Evolutionary conservation across 805 yeast genomes (phyloP).

Genomic region (Candida schatavii): DNA sequence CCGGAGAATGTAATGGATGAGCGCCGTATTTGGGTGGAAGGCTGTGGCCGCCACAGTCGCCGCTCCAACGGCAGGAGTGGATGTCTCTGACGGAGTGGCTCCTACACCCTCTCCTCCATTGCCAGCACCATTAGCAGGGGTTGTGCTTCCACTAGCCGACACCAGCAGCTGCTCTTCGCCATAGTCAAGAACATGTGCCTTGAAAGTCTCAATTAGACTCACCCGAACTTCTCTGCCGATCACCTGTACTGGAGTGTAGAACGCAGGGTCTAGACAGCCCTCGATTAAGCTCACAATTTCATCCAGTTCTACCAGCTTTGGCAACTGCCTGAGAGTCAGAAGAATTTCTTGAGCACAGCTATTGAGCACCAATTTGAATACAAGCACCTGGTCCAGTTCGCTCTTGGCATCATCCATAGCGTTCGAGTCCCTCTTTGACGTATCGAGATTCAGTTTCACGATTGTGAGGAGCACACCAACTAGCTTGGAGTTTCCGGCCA

Average conservation of each 20-base stretch:
- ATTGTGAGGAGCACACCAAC: constrained; percentile 23
- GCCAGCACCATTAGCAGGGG: too few species aligned
- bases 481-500: not conserved
- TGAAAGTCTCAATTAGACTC: not conserved
- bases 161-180: too few species aligned
- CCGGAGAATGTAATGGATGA: constrained; percentile 1
- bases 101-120: too few species aligned
- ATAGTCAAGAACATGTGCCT: not conserved
- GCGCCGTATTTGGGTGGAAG: constrained; percentile 2
- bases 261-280: constrained; percentile 8
- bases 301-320: constrained; percentile 8
- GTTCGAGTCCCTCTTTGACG: not conserved
- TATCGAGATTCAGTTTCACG: constrained; percentile 19
- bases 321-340: constrained; percentile 11
- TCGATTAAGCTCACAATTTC: constrained; percentile 13
- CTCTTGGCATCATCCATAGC: constrained; percentile 4
- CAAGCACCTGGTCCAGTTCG: constrained; percentile 17
- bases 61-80: not conserved
- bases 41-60: too few species aligned
- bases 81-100: not conserved
- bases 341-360: constrained; percentile 19
- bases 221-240: not conserved
- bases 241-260: not conserved
- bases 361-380: constrained; percentile 24
- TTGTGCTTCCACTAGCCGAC: too few species aligned